Evolutionary conservation across 1,284 basidiomycete species (phyloP).

Genomic region (Puccinia polysora): DNA sequence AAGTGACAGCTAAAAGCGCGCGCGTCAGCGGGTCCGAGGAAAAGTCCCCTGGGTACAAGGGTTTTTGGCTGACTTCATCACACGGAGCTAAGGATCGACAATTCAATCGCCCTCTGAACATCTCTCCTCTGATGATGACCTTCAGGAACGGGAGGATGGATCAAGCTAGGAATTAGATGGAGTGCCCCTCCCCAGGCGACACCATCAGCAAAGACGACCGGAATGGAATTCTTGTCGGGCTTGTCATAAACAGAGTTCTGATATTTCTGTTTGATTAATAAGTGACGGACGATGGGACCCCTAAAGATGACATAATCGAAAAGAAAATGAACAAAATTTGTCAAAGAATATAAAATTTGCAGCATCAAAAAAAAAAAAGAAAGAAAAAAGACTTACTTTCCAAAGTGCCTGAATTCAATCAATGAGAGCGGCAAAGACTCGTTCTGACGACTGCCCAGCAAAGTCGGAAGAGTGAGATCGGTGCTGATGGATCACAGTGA

Average conservation of each 20-base stretch:
- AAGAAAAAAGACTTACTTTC: slow-evolving; percentile 1
- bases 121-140: slow-evolving; percentile 3
- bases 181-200: slow-evolving; percentile 31
- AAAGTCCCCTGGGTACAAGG: too few relatives aligned
- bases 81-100: slow-evolving; percentile 2
- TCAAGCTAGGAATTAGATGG: slow-evolving; percentile 7
- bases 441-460: slow-evolving; percentile 47
- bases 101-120: slow-evolving; percentile 14
- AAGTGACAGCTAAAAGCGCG: too few relatives aligned
- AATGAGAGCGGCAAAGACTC: slow-evolving; percentile 49
- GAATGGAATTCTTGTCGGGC: slow-evolving; percentile 15
- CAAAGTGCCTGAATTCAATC: slow-evolving; percentile 45
- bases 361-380: background rate
- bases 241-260: background rate
- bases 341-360: background rate
- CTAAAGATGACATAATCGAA: background rate
- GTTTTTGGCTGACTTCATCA: too few relatives aligned
- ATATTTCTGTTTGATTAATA: background rate
- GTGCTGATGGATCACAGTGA: slow-evolving; percentile 22
- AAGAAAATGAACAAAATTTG: background rate
- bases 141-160: slow-evolving; percentile 30
- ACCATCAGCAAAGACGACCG: slow-evolving; percentile 20
- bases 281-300: slow-evolving; percentile 15
- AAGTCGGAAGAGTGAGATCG: slow-evolving; percentile 48
- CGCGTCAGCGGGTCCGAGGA: too few relatives aligned